Conservation (phyloP, 768 basidiomycete species). For the Tulasnella sp. region DNA sequence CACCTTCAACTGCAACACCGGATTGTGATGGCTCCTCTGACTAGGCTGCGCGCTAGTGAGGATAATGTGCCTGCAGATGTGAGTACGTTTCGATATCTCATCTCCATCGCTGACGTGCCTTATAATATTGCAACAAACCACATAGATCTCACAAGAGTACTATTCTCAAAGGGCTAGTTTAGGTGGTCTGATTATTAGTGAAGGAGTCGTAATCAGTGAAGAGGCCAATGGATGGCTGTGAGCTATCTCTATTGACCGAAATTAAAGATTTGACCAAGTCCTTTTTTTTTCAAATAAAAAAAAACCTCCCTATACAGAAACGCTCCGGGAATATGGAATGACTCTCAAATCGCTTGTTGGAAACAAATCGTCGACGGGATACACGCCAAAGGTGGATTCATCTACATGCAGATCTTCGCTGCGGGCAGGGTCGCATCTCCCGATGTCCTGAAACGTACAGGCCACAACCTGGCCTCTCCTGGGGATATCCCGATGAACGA, state of each 20-base stretch:
- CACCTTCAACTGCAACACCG: no score
- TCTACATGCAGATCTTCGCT: constrained; percentile 29
- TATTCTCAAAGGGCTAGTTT: constrained; percentile 25
- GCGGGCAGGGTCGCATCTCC: constrained; percentile 22
- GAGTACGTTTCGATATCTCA: no score
- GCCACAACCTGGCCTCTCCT: constrained; percentile 11
- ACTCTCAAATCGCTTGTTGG: constrained; percentile 48
- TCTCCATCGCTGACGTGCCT: no score
- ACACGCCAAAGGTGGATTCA: constrained; percentile 25
- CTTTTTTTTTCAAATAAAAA: no score
- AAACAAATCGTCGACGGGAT: constrained; percentile 33
- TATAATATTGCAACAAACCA: no score
- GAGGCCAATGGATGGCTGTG: constrained; percentile 13
- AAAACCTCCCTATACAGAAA: constrained; percentile 32
- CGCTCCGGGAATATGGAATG: constrained; percentile 52
- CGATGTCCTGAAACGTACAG: neutral
- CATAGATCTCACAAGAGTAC: constrained; percentile 7
- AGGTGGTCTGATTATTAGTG: constrained; percentile 44
- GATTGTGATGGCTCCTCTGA: no score
- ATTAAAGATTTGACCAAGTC: constrained; percentile 27
- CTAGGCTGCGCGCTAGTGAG: no score
- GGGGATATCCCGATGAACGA: neutral
- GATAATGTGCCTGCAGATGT: no score
- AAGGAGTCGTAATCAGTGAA: constrained; percentile 42
- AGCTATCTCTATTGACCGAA: neutral